Evolutionary conservation across 2,329 filamentous ascomycete species (phyloP).

Genomic region (Sporothrix curviconia): DNA sequence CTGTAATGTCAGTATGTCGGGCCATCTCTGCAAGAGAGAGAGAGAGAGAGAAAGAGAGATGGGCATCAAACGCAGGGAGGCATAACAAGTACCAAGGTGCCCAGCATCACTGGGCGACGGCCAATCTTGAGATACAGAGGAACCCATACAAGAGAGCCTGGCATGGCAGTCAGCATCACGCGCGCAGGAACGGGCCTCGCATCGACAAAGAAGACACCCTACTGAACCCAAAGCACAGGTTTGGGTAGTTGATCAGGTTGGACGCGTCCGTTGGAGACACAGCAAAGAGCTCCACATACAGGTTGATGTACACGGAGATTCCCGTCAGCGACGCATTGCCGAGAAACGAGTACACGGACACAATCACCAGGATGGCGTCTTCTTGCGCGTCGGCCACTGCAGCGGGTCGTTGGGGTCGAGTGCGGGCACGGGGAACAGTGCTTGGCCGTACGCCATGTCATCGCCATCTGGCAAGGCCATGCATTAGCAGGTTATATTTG

Average conservation of each 20-base stretch:
- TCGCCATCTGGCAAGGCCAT: constrained; percentile 40
- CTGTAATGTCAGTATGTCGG: too few species aligned
- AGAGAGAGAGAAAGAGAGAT: too few species aligned
- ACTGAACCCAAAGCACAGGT: constrained; percentile 54
- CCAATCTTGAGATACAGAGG: constrained; percentile 48
- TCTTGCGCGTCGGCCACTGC: constrained; percentile 51
- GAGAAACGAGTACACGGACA: constrained; percentile 51
- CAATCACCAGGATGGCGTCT: constrained; percentile 49
- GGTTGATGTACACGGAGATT: constrained; percentile 50
- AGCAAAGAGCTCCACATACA: constrained; percentile 45
- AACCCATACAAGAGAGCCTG: constrained; percentile 48
- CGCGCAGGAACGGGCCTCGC: too few species aligned
- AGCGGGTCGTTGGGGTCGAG: constrained; percentile 57
- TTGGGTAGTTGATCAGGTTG: constrained; percentile 52
- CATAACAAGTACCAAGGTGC: constrained; percentile 25
- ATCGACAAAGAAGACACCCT: too few species aligned
- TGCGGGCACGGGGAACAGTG: constrained; percentile 53
- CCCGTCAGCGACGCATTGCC: constrained; percentile 52
- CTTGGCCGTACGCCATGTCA: constrained; percentile 53
- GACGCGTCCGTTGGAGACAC: constrained; percentile 46
- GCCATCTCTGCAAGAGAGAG: too few species aligned
- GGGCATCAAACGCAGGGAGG: too few species aligned
- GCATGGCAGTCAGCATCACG: too few species aligned
- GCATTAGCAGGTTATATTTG: neutral
- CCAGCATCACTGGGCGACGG: constrained; percentile 37